Percentiles rank a stretch among this genome's conserved stretches.
Conservation (phyloP, 768 basidiomycete species). For the Agrocybe praecox region DNA sequence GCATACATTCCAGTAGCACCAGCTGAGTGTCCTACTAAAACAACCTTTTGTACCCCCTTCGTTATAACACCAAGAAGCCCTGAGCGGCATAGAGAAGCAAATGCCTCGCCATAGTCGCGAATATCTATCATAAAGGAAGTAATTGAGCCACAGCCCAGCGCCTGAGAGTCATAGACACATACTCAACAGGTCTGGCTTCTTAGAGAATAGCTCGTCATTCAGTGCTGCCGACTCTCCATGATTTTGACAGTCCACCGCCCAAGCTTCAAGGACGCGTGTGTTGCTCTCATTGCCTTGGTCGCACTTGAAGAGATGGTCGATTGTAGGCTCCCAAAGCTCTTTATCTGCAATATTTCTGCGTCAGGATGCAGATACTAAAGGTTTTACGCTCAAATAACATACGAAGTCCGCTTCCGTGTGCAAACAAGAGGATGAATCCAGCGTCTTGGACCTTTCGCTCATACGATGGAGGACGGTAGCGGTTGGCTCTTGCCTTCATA, state of each 20-base stretch:
- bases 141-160: neutral
- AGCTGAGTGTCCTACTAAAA: neutral
- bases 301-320: neutral
- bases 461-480: no score
- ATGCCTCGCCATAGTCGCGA: neutral
- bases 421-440: no score
- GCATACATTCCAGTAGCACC: no score
- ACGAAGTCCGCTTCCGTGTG: no score
- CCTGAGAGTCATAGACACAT: neutral
- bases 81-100: neutral
- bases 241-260: constrained; percentile 4
- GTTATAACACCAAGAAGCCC: neutral
- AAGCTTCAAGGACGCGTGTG: neutral
- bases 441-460: no score
- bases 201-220: neutral
- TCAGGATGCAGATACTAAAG: no score
- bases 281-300: neutral
- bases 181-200: neutral
- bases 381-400: no score
- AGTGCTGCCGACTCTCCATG: neutral
- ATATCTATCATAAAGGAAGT: neutral
- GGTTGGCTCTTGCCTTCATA: no score
- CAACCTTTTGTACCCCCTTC: neutral
- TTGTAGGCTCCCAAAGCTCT: constrained; percentile 1
- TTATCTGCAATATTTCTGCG: no score